Evolutionary conservation across 257 asterid species (phyloP).

Genomic region (Haberlea rhodopensis): DNA sequence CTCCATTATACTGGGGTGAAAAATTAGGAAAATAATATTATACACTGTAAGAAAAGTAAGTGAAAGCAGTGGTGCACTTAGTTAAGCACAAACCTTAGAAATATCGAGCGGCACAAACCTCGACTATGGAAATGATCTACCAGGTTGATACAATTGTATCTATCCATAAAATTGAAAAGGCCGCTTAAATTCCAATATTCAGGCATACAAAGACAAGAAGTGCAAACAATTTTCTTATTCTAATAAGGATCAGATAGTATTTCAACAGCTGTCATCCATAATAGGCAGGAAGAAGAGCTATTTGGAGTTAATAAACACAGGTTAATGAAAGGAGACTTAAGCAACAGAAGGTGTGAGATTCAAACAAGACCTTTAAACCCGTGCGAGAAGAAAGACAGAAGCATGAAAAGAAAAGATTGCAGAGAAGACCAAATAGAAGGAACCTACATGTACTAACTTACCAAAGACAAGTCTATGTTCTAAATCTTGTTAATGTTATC

Average conservation of each 20-base stretch:
- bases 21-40: background rate
- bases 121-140: conserved; percentile 76
- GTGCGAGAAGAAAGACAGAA: background rate
- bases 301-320: background rate
- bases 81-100: conserved; percentile 50
- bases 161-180: conserved; percentile 32
- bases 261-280: background rate
- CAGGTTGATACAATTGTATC: conserved; percentile 71
- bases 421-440: background rate
- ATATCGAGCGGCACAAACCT: conserved; percentile 76
- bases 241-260: background rate
- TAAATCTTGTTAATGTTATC: too few species aligned
- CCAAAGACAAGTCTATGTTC: too few species aligned
- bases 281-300: background rate
- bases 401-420: too few species aligned
- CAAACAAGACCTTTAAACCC: background rate
- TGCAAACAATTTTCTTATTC: too few species aligned
- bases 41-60: conserved; percentile 4
- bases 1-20: conserved; percentile 78
- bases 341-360: background rate
- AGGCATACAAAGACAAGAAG: conserved; percentile 1
- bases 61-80: conserved; percentile 2
- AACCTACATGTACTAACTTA: too few species aligned
- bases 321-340: too few species aligned
- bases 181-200: conserved; percentile 4